phyloP scores from a whole-genome alignment of 768 basidiomycete genomes.

The Suillus paluster region DNA sequence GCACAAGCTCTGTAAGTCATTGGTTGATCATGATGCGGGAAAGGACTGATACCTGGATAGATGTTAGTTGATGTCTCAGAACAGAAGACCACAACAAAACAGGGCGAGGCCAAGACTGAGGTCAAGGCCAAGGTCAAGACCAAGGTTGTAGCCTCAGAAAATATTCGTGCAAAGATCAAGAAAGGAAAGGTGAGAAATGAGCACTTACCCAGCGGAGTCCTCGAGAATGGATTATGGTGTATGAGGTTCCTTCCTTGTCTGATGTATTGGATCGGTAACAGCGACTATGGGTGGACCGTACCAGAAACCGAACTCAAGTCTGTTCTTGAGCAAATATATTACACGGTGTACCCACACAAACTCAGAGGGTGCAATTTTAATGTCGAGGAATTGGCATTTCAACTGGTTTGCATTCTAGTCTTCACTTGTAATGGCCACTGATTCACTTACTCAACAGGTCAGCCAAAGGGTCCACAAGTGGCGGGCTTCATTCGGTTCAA shows the following conservation, averaged over 20 bases:
- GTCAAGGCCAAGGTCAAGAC: background rate
- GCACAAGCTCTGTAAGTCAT: background rate
- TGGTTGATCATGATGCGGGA: background rate
- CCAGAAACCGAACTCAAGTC: slow-evolving; percentile 4
- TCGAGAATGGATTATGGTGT: background rate
- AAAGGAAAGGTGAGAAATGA: background rate
- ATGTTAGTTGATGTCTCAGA: background rate
- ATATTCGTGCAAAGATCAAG: background rate
- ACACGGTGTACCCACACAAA: slow-evolving; percentile 8
- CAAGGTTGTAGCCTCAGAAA: background rate
- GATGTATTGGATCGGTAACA: slow-evolving; percentile 12
- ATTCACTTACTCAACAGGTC: slow-evolving; percentile 1
- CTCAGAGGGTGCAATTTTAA: background rate
- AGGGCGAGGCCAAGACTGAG: background rate
- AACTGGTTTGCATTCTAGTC: slow-evolving; percentile 3
- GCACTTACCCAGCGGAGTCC: background rate
- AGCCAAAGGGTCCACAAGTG: slow-evolving; percentile 13
- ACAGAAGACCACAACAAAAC: background rate
- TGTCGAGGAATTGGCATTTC: slow-evolving; percentile 7
- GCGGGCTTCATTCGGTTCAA: slow-evolving; percentile 12
- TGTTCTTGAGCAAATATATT: slow-evolving; percentile 5
- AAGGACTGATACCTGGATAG: background rate
- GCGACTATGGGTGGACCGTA: slow-evolving; percentile 11
- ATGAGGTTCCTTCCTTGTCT: slow-evolving; percentile 3
- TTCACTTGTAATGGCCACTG: slow-evolving; percentile 4